Percentiles rank a stretch among this genome's conserved stretches.
Conservation (phyloP, 257 asterid species). For the Buddleja alternifolia region DNA sequence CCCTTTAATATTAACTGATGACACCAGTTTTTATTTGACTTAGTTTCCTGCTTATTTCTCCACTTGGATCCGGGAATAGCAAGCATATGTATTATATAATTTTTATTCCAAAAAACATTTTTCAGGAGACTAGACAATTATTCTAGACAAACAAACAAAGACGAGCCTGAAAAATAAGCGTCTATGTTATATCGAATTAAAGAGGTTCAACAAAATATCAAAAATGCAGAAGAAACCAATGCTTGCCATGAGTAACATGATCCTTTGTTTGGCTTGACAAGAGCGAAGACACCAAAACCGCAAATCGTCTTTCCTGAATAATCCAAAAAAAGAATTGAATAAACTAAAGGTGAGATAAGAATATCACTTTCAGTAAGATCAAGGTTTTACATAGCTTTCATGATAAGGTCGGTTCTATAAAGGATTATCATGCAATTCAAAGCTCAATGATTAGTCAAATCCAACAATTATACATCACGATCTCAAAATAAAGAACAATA, state of each 20-base stretch:
- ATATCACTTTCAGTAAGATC: neutral
- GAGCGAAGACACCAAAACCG: conserved; percentile 84
- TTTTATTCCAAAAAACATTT: too few species aligned
- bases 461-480: neutral
- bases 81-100: too few species aligned
- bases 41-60: too few species aligned
- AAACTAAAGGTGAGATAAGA: neutral
- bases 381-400: neutral
- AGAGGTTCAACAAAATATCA: neutral
- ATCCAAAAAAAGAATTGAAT: neutral
- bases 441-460: neutral
- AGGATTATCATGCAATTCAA: neutral
- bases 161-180: too few species aligned
- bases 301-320: conserved; percentile 93
- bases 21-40: too few species aligned
- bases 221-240: conserved; percentile 17
- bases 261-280: conserved; percentile 98
- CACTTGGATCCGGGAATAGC: too few species aligned
- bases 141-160: too few species aligned
- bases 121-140: too few species aligned
- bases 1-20: too few species aligned
- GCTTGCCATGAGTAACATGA: conserved; percentile 89
- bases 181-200: neutral
- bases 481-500: neutral
- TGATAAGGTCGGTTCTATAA: neutral